Evolutionary conservation across 306 rosid genomes (phyloP), one percentile per base, ranked within the genome.

Genomic region (Sindora glabra): DNA sequence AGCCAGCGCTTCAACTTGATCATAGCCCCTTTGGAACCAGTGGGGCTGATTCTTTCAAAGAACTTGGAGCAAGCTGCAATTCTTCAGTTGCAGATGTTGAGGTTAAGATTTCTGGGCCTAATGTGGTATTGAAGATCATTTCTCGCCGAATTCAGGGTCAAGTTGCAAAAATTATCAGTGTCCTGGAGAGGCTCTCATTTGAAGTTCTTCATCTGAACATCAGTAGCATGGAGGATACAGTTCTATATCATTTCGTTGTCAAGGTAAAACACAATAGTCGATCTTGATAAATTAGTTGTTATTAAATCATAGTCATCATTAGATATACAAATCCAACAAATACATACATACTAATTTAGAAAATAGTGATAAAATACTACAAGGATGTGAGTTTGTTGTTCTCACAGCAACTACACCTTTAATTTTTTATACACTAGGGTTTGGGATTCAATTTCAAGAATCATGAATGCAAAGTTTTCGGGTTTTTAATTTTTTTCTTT

Each of bases 31-130:
- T 54, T 0, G 46, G 57, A 11, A 48, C 74, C n/a, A n/a, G n/a
- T 50, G 83, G 81, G 53, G 30, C 57, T 22, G 42, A 25, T 49
- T 23, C 39, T 6, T 65, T 74, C 37, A 84, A 74, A 75, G 94
- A 89, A 56, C 66, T 77, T 6, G 96, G 85, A 63, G 94, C 96
- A 14, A 71, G 81, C 41, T 92, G 94, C 75, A 92, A 89, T 78
- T 92, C 99, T 36, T 79, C 94, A 0, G 73, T 81, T 12, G 96
- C 99, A 0, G 95, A 92, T 50, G 96, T 92, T 3, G 96, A 92
- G 56, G 96, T 90, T 6, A 89, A 86, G 79, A 86, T 92, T n/a
- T 89, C 85, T 0, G 99, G 99, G n/a, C 72, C 99, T 2, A 89
- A 86, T 34, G 95, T 89, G 50, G 41, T 80, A 15, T 24, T 92